Conservation (phyloP, 768 basidiomycete species). For the Leccinum uliginosum region DNA sequence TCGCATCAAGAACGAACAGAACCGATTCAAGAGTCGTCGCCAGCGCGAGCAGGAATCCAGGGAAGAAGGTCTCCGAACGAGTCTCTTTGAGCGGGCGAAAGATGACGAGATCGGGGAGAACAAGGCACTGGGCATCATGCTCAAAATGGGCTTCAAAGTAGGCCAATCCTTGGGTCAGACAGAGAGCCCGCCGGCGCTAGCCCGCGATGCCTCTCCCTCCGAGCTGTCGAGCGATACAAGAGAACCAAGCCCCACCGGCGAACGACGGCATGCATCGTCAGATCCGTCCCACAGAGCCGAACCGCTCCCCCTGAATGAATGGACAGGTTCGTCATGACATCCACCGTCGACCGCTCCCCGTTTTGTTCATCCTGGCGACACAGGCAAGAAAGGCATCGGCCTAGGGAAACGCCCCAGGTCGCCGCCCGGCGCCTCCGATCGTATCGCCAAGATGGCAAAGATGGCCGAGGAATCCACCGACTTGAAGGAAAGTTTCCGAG, state of each 20-base stretch:
- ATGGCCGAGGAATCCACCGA: constrained; percentile 44
- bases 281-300: constrained; percentile 47
- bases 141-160: constrained; percentile 90
- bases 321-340: constrained; percentile 58
- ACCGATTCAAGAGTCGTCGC: constrained; percentile 53
- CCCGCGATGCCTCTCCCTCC: not conserved
- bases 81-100: constrained; percentile 73
- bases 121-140: constrained; percentile 87
- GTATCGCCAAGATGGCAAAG: constrained; percentile 70
- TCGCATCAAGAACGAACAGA: constrained; percentile 62
- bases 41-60: constrained; percentile 72
- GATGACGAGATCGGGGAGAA: constrained; percentile 45
- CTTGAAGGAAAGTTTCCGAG: constrained; percentile 62
- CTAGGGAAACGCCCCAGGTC: constrained; percentile 64
- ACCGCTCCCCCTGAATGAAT: constrained; percentile 74
- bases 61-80: constrained; percentile 73
- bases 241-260: constrained; percentile 2
- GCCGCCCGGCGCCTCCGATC: constrained; percentile 59
- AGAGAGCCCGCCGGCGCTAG: constrained; percentile 9
- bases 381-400: constrained; percentile 80
- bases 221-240: not conserved
- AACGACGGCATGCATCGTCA: not conserved
- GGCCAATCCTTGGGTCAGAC: constrained; percentile 69
- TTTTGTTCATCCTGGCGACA: constrained; percentile 6
- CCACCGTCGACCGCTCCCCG: not conserved